phyloP scores from a whole-genome alignment of 2,329 filamentous ascomycete genomes.

The Teratosphaeriaceae sp. region DNA sequence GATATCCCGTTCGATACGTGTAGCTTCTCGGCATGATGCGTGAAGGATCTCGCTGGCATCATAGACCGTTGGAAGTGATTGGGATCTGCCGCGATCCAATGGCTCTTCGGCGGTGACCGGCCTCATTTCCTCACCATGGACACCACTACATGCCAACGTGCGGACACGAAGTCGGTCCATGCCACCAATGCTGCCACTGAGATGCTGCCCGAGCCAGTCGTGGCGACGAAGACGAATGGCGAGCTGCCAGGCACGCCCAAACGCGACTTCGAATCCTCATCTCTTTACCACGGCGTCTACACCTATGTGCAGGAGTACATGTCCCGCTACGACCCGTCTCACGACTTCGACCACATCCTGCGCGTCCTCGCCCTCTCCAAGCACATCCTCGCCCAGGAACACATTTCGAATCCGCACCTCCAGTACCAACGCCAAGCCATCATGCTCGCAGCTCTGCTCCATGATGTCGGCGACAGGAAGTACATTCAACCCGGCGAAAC shows the following conservation, averaged over 20 bases:
- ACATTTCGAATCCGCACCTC: slow-evolving; percentile 16
- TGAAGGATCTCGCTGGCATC: no score
- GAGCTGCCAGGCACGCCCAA: slow-evolving; percentile 1
- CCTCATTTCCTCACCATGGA: no score
- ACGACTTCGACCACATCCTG: slow-evolving; percentile 79
- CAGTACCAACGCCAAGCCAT: slow-evolving; percentile 23
- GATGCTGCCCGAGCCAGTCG: not conserved
- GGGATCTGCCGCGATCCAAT: no score
- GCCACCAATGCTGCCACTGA: not conserved
- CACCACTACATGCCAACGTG: no score
- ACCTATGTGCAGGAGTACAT: slow-evolving; percentile 65
- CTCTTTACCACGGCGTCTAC: slow-evolving; percentile 34
- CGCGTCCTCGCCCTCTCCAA: slow-evolving; percentile 68
- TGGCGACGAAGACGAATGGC: not conserved
- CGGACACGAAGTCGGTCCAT: no score
- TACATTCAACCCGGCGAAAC: slow-evolving; percentile 51
- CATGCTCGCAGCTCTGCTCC: slow-evolving; percentile 50
- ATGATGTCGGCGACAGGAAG: slow-evolving; percentile 85
- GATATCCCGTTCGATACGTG: no score
- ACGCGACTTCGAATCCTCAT: slow-evolving; percentile 24
- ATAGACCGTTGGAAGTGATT: no score
- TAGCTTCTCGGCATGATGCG: no score
- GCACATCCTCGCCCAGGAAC: slow-evolving; percentile 39
- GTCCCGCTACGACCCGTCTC: slow-evolving; percentile 73
- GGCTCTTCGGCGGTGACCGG: no score